Evolutionary conservation across 495 filamentous ascomycete genomes (phyloP).

Genomic region (Talaromyces stipitatus): DNA sequence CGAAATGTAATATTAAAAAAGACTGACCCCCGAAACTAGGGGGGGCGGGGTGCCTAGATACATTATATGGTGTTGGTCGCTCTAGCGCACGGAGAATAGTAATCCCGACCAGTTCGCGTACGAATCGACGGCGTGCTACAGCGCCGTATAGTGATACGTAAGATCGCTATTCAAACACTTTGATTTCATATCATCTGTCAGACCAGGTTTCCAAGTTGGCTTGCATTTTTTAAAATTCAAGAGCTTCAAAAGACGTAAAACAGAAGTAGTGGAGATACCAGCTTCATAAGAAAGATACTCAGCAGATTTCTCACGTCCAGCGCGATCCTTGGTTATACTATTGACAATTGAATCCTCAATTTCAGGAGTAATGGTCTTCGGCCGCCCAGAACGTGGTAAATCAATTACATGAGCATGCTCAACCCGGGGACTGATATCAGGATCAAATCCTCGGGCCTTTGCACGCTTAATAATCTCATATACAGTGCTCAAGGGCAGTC

Average conservation of each 20-base stretch:
- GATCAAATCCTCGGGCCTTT: not conserved
- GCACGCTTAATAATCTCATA: not conserved
- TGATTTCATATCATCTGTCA: not conserved
- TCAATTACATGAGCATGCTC: not conserved
- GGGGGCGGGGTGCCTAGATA: too few species aligned
- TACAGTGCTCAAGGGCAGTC: not conserved
- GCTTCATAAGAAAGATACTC: not conserved
- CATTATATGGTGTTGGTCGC: too few species aligned
- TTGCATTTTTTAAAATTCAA: not conserved
- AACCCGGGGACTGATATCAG: not conserved
- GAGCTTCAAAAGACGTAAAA: not conserved
- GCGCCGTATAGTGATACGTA: too few species aligned
- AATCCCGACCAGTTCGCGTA: too few species aligned
- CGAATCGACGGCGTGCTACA: too few species aligned
- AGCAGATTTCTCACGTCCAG: not conserved
- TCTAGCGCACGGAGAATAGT: too few species aligned
- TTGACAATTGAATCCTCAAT: not conserved
- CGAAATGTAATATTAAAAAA: too few species aligned
- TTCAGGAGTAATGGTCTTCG: not conserved
- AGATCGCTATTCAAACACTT: too few species aligned
- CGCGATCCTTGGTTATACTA: not conserved
- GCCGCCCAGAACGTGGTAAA: not conserved
- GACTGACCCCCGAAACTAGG: too few species aligned
- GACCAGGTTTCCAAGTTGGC: not conserved
- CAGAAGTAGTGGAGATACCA: constrained; percentile 1